A percentile compares a stretch with the other conserved stretches of the same genome.
phyloP scores from a whole-genome alignment of 805 yeast species.

The Hagleromyces aurorensis region DNA sequence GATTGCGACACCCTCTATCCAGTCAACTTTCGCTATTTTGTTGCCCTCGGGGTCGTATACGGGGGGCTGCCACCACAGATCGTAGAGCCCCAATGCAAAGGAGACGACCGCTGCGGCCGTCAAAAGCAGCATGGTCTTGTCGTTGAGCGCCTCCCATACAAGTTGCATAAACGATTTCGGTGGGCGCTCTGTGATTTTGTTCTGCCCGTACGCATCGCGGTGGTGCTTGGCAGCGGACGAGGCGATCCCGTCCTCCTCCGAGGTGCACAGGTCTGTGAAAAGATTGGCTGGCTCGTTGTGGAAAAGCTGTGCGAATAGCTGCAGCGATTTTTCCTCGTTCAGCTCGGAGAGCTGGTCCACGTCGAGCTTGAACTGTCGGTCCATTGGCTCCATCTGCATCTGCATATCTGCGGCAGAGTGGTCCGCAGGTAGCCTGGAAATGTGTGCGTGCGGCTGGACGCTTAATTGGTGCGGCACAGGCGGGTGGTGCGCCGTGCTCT shows the following conservation, averaged over 20 bases:
- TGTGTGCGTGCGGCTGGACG: no score
- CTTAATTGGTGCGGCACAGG: no score
- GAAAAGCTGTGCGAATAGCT: conserved; percentile 18
- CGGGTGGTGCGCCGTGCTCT: no score
- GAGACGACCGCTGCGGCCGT: conserved; percentile 84
- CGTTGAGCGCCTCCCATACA: conserved; percentile 80
- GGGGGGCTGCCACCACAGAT: conserved; percentile 78
- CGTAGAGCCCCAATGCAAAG: conserved; percentile 83
- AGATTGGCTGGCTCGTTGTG: conserved; percentile 16
- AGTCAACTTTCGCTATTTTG: conserved; percentile 75
- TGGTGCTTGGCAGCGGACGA: conserved; percentile 11
- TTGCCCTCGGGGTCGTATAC: conserved; percentile 73
- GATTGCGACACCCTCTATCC: conserved; percentile 99
- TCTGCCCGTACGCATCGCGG: conserved; percentile 50
- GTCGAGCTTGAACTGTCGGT: conserved; percentile 8
- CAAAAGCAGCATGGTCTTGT: conserved; percentile 78
- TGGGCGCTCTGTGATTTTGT: conserved; percentile 62
- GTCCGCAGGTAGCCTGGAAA: no score
- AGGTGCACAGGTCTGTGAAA: conserved; percentile 19
- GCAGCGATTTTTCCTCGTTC: conserved; percentile 30
- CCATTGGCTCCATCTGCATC: neutral
- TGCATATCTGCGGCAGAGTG: no score
- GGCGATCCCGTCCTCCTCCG: conserved; percentile 17
- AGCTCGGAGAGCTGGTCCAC: conserved; percentile 19
- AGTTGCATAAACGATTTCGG: conserved; percentile 60